Evolutionary conservation across 1,139 yeast species (phyloP), one percentile per base, ranked within the genome.

Genomic region (Scheffersomyces titani): DNA sequence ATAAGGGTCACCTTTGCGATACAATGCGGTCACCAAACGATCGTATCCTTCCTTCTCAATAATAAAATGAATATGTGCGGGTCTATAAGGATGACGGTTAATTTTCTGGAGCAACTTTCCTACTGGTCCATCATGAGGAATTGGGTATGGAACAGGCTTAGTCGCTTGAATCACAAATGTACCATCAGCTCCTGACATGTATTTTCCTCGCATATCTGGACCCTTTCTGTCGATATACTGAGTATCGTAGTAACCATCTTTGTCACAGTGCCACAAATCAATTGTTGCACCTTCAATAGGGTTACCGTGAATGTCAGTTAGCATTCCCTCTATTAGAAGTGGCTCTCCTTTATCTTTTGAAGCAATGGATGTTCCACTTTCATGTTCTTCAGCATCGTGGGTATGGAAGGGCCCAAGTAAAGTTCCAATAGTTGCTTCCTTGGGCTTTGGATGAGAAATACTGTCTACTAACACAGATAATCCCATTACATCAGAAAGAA

Each of bases 51-150:
- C 63, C 55, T 65, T 67, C 49, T 67, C 65, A 50, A 71, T 70
- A 47, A 68, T 56, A 58, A 68, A 46, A 61, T 75, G 79, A 50
- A 75, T 66, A 56, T 75, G 79, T 6, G 75, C 70, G 13, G 79
- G 79, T 55, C 79, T 66, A 61, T 65, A 70, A 47, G 79, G 79
- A 57, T 75, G 79, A 58, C 78, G 66, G 53, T 69, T 70, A 55
- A 75, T 67, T 24, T 59, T 55, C 52, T 69, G 62, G 54, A 75
- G 65, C 52, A 75, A 59, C 51, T 65, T 61, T 18, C 79, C 79
- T 9, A 73, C 78, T 3, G 79, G 79, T 2, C 79, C 79, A 62
- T 75, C 78, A 59, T 71, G 72, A 13, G 78, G 79, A 56, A 75
- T 75, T 18, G 78, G 77, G 55, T 75, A 75, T 36, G 77, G 66